Conservation (phyloP, 73 alveolate species). For the Stentor coeruleus region DNA sequence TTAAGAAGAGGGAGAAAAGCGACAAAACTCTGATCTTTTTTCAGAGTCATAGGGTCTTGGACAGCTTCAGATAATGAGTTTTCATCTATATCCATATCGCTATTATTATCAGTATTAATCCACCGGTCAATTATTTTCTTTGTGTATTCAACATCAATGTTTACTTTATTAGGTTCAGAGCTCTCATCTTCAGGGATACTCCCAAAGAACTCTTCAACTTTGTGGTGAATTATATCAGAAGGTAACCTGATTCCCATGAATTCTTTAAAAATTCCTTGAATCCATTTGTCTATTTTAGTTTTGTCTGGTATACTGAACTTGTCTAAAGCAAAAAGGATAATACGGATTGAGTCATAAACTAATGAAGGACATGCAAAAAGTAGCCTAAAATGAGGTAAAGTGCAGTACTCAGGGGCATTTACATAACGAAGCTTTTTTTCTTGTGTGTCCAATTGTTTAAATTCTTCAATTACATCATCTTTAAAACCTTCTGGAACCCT, state of each 20-base stretch:
- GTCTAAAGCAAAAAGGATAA: not conserved
- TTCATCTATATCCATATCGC: not conserved
- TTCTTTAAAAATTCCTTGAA: not conserved
- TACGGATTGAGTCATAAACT: not conserved
- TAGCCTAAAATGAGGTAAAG: conserved; percentile 23
- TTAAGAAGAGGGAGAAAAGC: not conserved
- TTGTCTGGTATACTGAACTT: not conserved
- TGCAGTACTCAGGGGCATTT: not conserved
- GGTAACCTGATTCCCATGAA: not conserved
- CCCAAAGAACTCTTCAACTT: conserved; percentile 11
- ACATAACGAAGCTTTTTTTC: too few relatives aligned
- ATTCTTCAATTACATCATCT: not conserved
- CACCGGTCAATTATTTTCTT: not conserved
- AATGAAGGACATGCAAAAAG: not conserved
- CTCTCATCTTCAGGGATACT: not conserved
- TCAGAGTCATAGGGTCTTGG: not conserved
- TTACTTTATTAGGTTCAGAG: not conserved
- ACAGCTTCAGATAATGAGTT: not conserved
- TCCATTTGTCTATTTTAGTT: not conserved
- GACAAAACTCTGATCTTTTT: conserved; percentile 1
- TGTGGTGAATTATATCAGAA: not conserved
- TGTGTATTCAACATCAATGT: not conserved
- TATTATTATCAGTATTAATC: not conserved
- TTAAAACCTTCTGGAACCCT: not conserved
- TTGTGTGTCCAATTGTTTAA: not conserved